Percentiles rank a stretch among this genome's conserved stretches.
Conservation (phyloP, 352 stramenopile genomes). For the Globisporangium paddicum region DNA sequence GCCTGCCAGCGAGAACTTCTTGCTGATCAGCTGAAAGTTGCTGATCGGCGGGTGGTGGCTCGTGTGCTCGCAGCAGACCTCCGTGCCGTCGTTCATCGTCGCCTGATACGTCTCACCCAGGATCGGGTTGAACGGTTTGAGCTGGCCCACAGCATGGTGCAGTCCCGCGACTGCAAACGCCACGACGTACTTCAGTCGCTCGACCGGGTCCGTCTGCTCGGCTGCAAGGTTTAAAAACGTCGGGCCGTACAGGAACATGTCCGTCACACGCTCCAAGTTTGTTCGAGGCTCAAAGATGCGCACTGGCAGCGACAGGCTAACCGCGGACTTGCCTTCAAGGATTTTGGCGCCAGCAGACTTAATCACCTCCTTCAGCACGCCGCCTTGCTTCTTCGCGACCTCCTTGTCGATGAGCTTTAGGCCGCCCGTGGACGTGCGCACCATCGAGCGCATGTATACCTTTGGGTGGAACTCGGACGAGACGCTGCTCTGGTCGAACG, state of each 20-base stretch:
- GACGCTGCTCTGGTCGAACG: constrained; percentile 20
- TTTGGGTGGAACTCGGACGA: constrained; percentile 57
- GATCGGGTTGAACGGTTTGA: constrained; percentile 87
- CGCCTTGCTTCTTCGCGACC: constrained; percentile 79
- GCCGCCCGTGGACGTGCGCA: constrained; percentile 61
- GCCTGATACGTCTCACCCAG: constrained; percentile 78
- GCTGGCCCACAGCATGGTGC: constrained; percentile 74
- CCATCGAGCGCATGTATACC: constrained; percentile 79
- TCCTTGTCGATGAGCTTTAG: constrained; percentile 85
- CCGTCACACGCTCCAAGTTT: constrained; percentile 73
- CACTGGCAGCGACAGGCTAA: constrained; percentile 81
- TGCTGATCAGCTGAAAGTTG: constrained; percentile 74
- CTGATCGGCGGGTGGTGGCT: constrained; percentile 84
- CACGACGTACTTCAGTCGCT: constrained; percentile 82
- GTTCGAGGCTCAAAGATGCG: constrained; percentile 84
- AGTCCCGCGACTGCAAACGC: constrained; percentile 70
- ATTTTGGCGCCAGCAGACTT: constrained; percentile 69
- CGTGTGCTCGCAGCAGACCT: constrained; percentile 80
- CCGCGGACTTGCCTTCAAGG: constrained; percentile 60
- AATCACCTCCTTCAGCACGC: constrained; percentile 84
- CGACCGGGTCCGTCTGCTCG: constrained; percentile 52
- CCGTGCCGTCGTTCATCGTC: constrained; percentile 68
- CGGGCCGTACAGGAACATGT: constrained; percentile 77
- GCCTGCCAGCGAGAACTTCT: constrained; percentile 67
- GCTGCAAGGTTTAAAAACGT: constrained; percentile 67